Evolutionary conservation across 768 basidiomycete genomes (phyloP), one percentile per base, ranked within the genome.

Genomic region (Boletellus emodensis): DNA sequence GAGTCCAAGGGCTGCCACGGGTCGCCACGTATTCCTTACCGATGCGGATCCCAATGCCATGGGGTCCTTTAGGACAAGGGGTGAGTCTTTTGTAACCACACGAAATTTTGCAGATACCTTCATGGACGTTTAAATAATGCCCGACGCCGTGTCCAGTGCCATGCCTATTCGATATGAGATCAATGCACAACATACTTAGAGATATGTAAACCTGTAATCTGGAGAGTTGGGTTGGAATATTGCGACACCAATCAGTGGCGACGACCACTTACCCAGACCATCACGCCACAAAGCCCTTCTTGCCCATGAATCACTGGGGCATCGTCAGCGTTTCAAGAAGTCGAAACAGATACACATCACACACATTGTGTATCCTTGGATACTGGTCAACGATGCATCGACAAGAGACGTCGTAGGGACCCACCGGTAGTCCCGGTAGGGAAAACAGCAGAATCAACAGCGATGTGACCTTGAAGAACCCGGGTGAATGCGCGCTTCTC

Each of bases 91-190:
- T 9, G 15, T 12, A 26, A 14, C 9, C 13, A 14, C 6, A 3
- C 14, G n/a, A 0, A 34, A 30, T 24, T 24, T 8, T 32, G 26
- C 10, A 51, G 35, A 33, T 52, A 73, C 74, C 75, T 77, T 98
- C 94, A 60, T 97, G 94, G 0, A 97, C 94, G 53, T 96, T 96
- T 47, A 98, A 70, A 72, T 87, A 98, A 57, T 90, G 85, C 0
- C 95, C 95, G 30, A 99, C 88, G 32, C 96, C 95, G 59, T 97
- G 95, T 0, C 93, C 93, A 17, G 94, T 96, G 5, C 91, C 90
- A 54, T 96, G 94, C 52, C 92, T 87, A 37, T 55, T 33, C 34
- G 30, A 32, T 14, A 33, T 53, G n/a, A 50, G 34, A 46, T 37
- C 26, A 3, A 46, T 13, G n/a, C 34, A 18, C 18, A 26, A 1